Percentiles rank a stretch among this genome's conserved stretches.
phyloP scores from a whole-genome alignment of 2,329 filamentous ascomycete species.

The Fusarium equiseti region DNA sequence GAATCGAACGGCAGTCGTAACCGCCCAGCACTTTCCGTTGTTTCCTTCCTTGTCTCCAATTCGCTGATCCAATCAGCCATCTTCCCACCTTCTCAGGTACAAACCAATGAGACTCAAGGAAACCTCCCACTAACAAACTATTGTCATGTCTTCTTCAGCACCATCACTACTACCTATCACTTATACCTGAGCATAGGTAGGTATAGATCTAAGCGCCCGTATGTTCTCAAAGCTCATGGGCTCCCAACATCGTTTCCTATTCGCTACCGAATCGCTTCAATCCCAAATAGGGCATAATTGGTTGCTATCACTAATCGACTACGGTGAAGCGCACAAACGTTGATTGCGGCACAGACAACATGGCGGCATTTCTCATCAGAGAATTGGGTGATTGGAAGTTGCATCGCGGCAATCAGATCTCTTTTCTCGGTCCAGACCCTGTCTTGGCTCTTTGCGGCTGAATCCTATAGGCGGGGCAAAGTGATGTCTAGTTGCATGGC shows the following conservation, averaged over 20 bases:
- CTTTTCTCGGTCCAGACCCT: background rate
- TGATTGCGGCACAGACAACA: slow-evolving; percentile 18
- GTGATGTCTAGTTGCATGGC: slow-evolving; percentile 7
- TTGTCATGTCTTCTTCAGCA: slow-evolving; percentile 12
- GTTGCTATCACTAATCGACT: slow-evolving; percentile 2
- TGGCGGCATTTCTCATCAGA: slow-evolving; percentile 28
- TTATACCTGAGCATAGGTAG: slow-evolving; percentile 2
- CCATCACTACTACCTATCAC: slow-evolving; percentile 3
- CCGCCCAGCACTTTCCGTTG: slow-evolving; percentile 7
- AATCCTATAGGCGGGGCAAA: slow-evolving; percentile 8
- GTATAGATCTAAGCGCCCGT: slow-evolving; percentile 35
- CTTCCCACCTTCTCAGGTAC: slow-evolving; percentile 16
- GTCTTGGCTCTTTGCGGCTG: slow-evolving; percentile 18
- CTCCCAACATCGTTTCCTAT: background rate
- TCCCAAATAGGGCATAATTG: background rate
- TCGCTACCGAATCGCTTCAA: slow-evolving; percentile 10
- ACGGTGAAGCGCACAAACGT: slow-evolving; percentile 4
- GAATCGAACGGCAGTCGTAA: background rate
- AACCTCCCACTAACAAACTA: slow-evolving; percentile 21
- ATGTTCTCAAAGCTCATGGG: slow-evolving; percentile 1
- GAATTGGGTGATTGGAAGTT: slow-evolving; percentile 24
- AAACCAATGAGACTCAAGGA: slow-evolving; percentile 2
- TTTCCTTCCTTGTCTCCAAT: slow-evolving; percentile 11
- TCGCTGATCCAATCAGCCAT: background rate
- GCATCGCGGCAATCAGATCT: slow-evolving; percentile 14